Evolutionary conservation across 2,329 filamentous ascomycete genomes (phyloP), one percentile per base, ranked within the genome.

Genomic region (Didymella keratinophila): DNA sequence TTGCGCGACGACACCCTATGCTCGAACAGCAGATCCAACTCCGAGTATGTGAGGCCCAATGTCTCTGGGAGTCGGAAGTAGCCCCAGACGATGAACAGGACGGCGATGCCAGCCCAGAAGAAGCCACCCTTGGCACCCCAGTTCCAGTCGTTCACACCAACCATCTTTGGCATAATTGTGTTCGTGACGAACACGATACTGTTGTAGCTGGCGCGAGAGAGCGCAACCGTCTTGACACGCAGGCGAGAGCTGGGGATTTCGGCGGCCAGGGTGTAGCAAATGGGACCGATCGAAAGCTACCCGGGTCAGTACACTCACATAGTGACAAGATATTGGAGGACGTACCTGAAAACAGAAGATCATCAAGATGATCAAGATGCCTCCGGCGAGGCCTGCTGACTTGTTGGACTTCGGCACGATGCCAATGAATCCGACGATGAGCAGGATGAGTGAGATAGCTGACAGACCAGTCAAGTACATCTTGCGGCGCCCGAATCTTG

Each of bases 181-280:
- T 67, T 68, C n/a, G 62, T 68, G 28, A 66, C 50, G 41, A 69
- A 68, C 1, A 65, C 64, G 27, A 67, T 66, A 11, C 59, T 66
- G 56, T 69, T 68, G 57, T 68, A 69, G 28, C 62, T 65, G 39
- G 63, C 65, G 18, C 92, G 88, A 1, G 90, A 91, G 2, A 96
- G 84, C 1, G 93, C 92, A 42, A 96, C 89, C 0, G 92, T 96
- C 82, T 96, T 96, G 78, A 94, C 92, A 72, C 93, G 90, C 27
- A 96, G 83, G 7, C 92, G 86, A 11, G 90, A 86, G 0, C 91
- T 92, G 0, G 91, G 92, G 20, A 96, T 78, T 74, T 96, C 92
- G 1, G 89, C 86, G 2, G 96, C 92, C 7, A 96, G 84, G 0
- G 91, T 93, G 78, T 95, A 96, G 76, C 89, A 92, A 10, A 96